Evolutionary conservation across 1,284 basidiomycete species (phyloP), one percentile per base, ranked within the genome.

Genomic region (Limonomyces culmigenus): DNA sequence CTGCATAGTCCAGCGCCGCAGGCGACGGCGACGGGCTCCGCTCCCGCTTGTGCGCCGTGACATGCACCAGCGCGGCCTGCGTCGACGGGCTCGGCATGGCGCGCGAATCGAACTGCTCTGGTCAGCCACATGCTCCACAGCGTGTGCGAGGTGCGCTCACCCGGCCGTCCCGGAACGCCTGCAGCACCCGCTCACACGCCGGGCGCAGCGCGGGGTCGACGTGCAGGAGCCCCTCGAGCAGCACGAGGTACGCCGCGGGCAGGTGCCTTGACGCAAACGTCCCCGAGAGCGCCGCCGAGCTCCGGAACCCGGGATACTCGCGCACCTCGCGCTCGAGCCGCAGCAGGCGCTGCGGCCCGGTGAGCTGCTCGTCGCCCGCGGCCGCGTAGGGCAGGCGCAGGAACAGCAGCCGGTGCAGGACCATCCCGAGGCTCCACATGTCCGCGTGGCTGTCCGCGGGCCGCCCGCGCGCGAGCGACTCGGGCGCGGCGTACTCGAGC

Each of bases 371-470:
- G 3, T 67, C 59, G 0, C 79, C 74, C 43, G 79, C 71, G n/a
- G 23, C 23, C 15, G 60, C 63, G 47, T 87, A 92, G 0, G 87
- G 87, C 15, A 88, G 53, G 20, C 69, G 67, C 55, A 96, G 87
- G 56, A 93, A 96, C 1, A 93, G 58, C 40, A 95, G 66, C 49
- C 88, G 88, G 59, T 95, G 75, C 10, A 96, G 62, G 31, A 96
- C 80, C 80, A 96, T 88, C 14, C 89, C 89, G 12, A 85, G 62
- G 4, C 77, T 79, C 80, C 81, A 85, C 74, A 85, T 83, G 47
- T 85, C 80, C n/a, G 78, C 74, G 46, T 91, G 91, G 1, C 85
- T 87, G 45, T 87, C 80, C 1, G 89, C 66, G 37, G 85, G 76
- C 5, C 60, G 60, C 15, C 86, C 67, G 16, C 65, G 51, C 3